Base-by-base conservation (phyloP, 306 rosid species). In the Chamaecrista fasciculata region DNA sequence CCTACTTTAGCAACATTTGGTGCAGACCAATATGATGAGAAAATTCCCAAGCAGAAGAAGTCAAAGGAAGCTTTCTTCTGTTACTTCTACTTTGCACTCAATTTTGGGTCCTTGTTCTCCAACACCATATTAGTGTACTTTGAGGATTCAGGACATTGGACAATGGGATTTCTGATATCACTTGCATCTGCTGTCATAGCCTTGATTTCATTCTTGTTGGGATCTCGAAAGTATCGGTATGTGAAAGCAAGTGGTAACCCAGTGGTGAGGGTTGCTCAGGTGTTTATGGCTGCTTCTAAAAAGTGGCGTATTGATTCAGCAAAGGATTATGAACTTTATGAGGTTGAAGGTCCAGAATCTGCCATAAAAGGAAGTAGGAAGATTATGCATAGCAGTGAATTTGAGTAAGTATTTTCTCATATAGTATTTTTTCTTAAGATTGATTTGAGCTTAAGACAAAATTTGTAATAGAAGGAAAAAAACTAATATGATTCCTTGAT, bases 1-100 rank as follows among this genome's bases (percentile, higher is more conserved):
- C 92, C 92, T 20, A 84, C 92, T 14, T 47, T 86, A 0, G 89
- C 92, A 62, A 86, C 92, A 6, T 82, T 86, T 57, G 92, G 92
- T 3, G 84, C 92, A 2, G 92, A 86, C 79, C 92, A 86, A 57
- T 86, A 81, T 62, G 92, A 84, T 51, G 92, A 74, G 39, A 80
- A 75, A 29, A 74, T 37, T 59, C 86, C 86, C 0, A 77, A 76
- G 5, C 69, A 76, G 65, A 82, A 3, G 40, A 37, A 12, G 10
- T 76, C 80, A 16, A 86, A 84, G 69, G 71, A 61, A 12, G 77
- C 82, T n/a, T 86, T 86, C 79, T 86, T 86, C 42, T 76, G 78
- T 63, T 86, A 79, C 37, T 86, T 86, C 52, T 86, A 86, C 82
- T 84, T 86, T 64, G 79, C 86, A 4, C 87, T 86, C 68, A 86